These are phyloP conservation scores for Gypsophila paniculata DNA, from an alignment of 179 eudicot species.

Conservation along the genomic window DNA sequence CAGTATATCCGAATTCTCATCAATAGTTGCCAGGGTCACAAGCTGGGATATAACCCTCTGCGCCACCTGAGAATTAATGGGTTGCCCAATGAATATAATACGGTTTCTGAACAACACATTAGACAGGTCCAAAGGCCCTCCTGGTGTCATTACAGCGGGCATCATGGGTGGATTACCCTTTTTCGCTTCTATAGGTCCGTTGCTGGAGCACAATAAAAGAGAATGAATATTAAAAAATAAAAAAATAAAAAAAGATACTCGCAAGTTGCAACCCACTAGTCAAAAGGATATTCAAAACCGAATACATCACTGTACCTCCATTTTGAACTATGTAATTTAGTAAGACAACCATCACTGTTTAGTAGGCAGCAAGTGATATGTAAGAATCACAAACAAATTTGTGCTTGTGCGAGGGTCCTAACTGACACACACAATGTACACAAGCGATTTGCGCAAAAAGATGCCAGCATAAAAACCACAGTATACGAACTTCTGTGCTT, in stretches of 20 bases:
- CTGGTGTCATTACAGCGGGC: constrained; percentile 92
- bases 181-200: constrained; percentile 53
- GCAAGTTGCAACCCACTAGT: not conserved
- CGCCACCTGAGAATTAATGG: constrained; percentile 69
- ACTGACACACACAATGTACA: not conserved
- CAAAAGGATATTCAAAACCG: not conserved
- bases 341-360: not conserved
- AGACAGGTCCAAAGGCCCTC: constrained; percentile 83
- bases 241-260: too few relatives aligned
- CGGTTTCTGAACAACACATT: constrained; percentile 77
- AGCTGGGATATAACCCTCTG: constrained; percentile 86
- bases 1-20: constrained; percentile 84
- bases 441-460: not conserved
- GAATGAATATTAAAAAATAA: constrained; percentile 3
- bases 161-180: constrained; percentile 70
- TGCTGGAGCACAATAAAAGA: constrained; percentile 37
- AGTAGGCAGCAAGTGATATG: not conserved
- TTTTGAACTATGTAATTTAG: not conserved
- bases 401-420: not conserved
- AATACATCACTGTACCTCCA: not conserved
- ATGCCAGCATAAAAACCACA: not conserved
- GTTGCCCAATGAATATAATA: constrained; percentile 83
- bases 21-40: constrained; percentile 78
- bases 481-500: not conserved
- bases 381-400: not conserved